Conservation (phyloP, 306 rosid species). For the Mimosa bimucronata region DNA sequence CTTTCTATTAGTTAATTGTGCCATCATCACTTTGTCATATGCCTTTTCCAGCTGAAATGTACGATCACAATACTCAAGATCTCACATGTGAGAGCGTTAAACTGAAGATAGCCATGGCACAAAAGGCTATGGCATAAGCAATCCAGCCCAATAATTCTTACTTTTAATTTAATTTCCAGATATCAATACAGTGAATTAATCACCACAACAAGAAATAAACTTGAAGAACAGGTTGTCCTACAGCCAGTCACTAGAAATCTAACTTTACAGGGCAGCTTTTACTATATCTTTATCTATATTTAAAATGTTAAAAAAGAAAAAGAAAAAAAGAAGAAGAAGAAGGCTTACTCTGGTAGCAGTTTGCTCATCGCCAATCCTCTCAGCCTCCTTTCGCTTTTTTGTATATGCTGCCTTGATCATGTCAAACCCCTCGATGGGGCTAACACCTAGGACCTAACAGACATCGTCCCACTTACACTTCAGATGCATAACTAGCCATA, state of each 20-base stretch:
- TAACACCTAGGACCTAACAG: conserved; percentile 83
- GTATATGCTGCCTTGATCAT: conserved; percentile 69
- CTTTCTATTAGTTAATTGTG: conserved; percentile 87
- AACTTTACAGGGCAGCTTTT: conserved; percentile 1
- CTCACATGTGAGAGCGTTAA: conserved; percentile 33
- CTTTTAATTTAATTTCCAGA: conserved; percentile 19
- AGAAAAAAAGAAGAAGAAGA: conserved; percentile 12
- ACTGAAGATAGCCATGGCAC: conserved; percentile 17
- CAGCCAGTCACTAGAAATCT: neutral
- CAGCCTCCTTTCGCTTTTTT: conserved; percentile 74
- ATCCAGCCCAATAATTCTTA: neutral
- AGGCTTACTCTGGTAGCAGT: conserved; percentile 73
- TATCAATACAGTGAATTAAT: conserved; percentile 16
- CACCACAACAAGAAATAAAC: conserved; percentile 22
- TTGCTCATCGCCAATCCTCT: conserved; percentile 73
- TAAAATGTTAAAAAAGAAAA: neutral
- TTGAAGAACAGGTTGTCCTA: neutral
- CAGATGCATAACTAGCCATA: conserved; percentile 8
- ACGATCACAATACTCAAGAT: conserved; percentile 33
- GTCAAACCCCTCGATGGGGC: conserved; percentile 81
- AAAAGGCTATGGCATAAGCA: neutral
- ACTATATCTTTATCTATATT: neutral
- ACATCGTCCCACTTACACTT: conserved; percentile 3
- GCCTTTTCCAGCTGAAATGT: conserved; percentile 82
- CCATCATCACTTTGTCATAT: conserved; percentile 95